Conservation (phyloP, 306 rosid species). For the Trichosanthes cucumerina region DNA sequence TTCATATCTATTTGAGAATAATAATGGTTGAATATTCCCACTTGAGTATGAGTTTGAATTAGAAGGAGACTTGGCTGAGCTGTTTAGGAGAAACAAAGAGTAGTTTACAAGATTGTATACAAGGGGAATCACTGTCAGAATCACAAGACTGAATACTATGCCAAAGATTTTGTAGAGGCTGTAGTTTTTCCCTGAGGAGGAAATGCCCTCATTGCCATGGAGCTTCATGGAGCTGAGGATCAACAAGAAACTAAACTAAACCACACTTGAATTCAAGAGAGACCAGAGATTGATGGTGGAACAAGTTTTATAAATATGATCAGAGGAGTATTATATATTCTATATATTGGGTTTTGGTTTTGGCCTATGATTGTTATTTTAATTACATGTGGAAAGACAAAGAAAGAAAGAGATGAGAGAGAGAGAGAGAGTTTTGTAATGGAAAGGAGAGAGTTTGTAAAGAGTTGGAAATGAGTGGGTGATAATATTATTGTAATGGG, state of each 20-base stretch:
- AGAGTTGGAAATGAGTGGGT: neutral
- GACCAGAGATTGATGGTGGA: neutral
- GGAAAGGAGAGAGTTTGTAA: neutral
- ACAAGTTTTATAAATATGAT: neutral
- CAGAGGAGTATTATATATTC: neutral
- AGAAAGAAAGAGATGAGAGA: neutral
- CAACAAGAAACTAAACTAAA: no score
- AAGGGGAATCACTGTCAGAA: conserved; percentile 1
- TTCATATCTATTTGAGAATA: neutral
- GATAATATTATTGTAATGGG: neutral
- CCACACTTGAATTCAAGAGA: no score
- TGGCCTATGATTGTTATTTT: neutral
- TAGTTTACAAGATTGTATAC: neutral
- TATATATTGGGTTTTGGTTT: neutral
- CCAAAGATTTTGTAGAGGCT: neutral
- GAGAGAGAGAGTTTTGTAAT: neutral
- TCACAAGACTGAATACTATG: neutral
- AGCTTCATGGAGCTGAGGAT: neutral
- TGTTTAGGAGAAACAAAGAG: neutral
- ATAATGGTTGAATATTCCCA: neutral
- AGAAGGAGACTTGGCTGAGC: neutral
- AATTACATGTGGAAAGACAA: neutral
- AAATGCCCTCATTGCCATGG: neutral
- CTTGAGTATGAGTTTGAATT: neutral
- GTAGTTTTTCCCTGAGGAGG: neutral